These are phyloP conservation scores for Plasmodiophora brassicae DNA, from an alignment of 208 protist genomes.

Conservation along the genomic window DNA sequence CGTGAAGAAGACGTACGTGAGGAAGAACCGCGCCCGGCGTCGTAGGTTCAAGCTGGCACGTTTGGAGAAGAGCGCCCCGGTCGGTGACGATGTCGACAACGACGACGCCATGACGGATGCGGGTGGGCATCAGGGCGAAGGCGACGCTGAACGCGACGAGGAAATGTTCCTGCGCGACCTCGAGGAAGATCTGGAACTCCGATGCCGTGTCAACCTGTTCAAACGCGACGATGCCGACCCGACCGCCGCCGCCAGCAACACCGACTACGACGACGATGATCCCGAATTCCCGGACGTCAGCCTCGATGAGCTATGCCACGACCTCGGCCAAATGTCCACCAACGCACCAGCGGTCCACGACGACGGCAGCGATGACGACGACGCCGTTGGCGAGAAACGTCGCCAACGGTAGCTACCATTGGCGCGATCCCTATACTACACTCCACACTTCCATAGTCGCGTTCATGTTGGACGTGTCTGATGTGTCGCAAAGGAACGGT, in stretches of 20 bases:
- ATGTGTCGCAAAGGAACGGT: too few relatives aligned
- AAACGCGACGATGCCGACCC: not conserved
- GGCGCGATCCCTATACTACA: too few relatives aligned
- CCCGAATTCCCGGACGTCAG: not conserved
- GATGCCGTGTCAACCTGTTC: slow-evolving; percentile 42
- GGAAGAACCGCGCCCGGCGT: not conserved
- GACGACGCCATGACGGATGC: slow-evolving; percentile 31
- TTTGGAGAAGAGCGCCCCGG: slow-evolving; percentile 50
- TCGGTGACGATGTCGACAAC: slow-evolving; percentile 15
- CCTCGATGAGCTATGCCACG: not conserved
- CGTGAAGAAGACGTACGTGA: slow-evolving; percentile 60
- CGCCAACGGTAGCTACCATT: too few relatives aligned
- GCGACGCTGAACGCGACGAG: not conserved
- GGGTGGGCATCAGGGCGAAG: not conserved
- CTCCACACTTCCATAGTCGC: too few relatives aligned
- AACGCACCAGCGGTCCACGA: too few relatives aligned
- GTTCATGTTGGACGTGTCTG: too few relatives aligned
- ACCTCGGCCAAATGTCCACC: not conserved
- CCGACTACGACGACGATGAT: not conserved
- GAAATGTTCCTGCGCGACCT: slow-evolving; percentile 69
- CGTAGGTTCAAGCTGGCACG: slow-evolving; percentile 57
- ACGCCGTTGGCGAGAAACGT: too few relatives aligned
- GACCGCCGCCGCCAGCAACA: not conserved
- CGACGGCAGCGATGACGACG: too few relatives aligned
- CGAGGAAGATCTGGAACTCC: slow-evolving; percentile 68